These are phyloP conservation scores for Thalassia testudinum DNA, from an alignment of 116 monocot genomes.

Conservation along the genomic window DNA sequence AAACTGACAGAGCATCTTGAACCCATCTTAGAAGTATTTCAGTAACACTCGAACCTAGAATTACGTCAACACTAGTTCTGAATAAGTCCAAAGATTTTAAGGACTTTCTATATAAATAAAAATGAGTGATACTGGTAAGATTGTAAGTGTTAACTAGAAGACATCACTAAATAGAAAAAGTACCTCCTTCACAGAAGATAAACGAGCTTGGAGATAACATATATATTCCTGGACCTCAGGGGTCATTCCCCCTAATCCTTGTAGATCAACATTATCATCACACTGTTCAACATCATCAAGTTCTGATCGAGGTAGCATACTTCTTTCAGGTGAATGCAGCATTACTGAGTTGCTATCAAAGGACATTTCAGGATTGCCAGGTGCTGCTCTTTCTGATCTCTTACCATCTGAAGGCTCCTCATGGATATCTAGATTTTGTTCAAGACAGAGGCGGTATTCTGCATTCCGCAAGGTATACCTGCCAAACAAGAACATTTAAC, in stretches of 20 bases:
- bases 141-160: too few relatives aligned
- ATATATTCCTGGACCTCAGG: constrained; percentile 59
- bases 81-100: too few relatives aligned
- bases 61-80: too few relatives aligned
- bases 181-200: constrained; percentile 66
- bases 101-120: too few relatives aligned
- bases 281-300: constrained; percentile 13
- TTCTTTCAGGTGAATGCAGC: constrained; percentile 10
- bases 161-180: background rate
- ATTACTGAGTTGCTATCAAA: constrained; percentile 15
- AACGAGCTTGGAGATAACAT: constrained; percentile 43
- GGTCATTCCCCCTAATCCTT: constrained; percentile 43
- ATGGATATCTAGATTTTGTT: constrained; percentile 43
- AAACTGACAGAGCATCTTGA: too few relatives aligned
- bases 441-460: constrained; percentile 75
- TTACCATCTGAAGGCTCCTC: constrained; percentile 23
- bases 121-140: too few relatives aligned
- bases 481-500: constrained; percentile 7
- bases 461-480: constrained; percentile 88
- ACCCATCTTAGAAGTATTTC: too few relatives aligned
- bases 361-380: constrained; percentile 9
- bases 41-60: too few relatives aligned
- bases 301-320: constrained; percentile 11
- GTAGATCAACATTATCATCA: constrained; percentile 15
- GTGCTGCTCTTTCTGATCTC: constrained; percentile 9